These are phyloP conservation scores for Heteromeles arbutifolia DNA, from an alignment of 306 rosid species.

Conservation along the genomic window DNA sequence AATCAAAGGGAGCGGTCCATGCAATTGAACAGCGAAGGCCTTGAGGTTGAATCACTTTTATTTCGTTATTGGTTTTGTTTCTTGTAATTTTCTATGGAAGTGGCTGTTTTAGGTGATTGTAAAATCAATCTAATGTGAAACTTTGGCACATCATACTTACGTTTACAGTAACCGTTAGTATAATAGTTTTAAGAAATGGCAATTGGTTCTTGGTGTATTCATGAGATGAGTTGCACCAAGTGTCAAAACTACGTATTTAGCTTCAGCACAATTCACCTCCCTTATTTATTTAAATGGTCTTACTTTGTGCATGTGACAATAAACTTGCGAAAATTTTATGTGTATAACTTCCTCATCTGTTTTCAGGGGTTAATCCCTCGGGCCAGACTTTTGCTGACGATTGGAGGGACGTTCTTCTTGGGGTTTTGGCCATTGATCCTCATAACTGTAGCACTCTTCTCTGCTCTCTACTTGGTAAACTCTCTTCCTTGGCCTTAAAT, in stretches of 20 bases:
- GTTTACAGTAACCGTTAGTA: not conserved
- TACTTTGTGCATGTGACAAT: not conserved
- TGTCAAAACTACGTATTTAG: not conserved
- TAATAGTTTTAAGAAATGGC: not conserved
- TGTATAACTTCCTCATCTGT: slow-evolving; percentile 15
- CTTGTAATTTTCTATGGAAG: slow-evolving; percentile 4
- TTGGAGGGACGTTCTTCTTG: slow-evolving; percentile 96
- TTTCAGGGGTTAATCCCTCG: slow-evolving; percentile 91
- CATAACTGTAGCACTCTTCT: slow-evolving; percentile 50
- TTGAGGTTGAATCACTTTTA: slow-evolving; percentile 57
- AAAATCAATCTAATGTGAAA: not conserved
- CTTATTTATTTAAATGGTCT: not conserved
- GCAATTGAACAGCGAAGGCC: slow-evolving; percentile 96
- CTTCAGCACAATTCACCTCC: not conserved
- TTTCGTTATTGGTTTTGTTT: slow-evolving; percentile 7
- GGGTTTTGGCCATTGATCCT: slow-evolving; percentile 90
- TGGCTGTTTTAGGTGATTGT: not conserved
- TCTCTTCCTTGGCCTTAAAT: slow-evolving; percentile 10
- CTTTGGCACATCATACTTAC: not conserved
- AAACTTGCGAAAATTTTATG: not conserved
- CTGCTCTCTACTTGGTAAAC: slow-evolving; percentile 75
- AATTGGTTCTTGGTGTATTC: not conserved
- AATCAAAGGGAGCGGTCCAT: slow-evolving; percentile 91
- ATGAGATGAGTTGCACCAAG: not conserved
- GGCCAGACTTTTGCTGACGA: slow-evolving; percentile 69